Evolutionary conservation across 2,329 filamentous ascomycete species (phyloP), one percentile per base, ranked within the genome.

Genomic region (Nannizziopsis barbatae): DNA sequence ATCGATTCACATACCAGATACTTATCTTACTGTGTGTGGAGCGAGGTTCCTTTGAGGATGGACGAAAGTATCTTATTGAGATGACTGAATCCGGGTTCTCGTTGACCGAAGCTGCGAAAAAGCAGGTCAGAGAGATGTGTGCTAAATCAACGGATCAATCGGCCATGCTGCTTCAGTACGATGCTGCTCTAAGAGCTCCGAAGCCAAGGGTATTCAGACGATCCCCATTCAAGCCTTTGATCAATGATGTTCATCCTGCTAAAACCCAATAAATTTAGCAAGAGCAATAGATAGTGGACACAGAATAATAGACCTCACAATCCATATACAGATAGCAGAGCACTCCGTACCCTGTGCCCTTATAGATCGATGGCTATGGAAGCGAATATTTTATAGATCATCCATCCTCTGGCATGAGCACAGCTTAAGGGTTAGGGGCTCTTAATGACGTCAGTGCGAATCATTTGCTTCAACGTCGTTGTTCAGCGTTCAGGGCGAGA

Each of bases 1-100:
- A 80, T 51, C 58, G 64, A n/a, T 55, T 73, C 14, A 83, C 80
- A 0, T 83, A 83, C 55, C 79, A 83, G 55, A 69, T 74, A 3
- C 65, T 84, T 9, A 73, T 83, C 12, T 60, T 79, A 10, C 69
- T 79, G 38, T 83, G 79, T 56, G 55, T 77, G 3, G 62, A 67
- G 6, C 53, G 57, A 7, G 57, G 55, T 5, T 66, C 63, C 39
- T 66, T 61, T 51, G 54, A 58, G 44, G 65, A 65, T 4, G 65
- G 61, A 1, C 62, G 60, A 50, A 62, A 61, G 53, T 70, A 69
- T 52, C 56, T 66, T 42, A 51, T 62, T 37, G 67, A 70, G 46
- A 55, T 69, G 48, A 49, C 58, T 6, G 58, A 60, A 33, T 61
- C 62, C 11, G 60, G 58, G 3, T 60, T 58, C 40, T 40, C 42